These are phyloP conservation scores for Paramarasmius palmivorus DNA, from an alignment of 1,284 basidiomycete species.

Conservation along the genomic window DNA sequence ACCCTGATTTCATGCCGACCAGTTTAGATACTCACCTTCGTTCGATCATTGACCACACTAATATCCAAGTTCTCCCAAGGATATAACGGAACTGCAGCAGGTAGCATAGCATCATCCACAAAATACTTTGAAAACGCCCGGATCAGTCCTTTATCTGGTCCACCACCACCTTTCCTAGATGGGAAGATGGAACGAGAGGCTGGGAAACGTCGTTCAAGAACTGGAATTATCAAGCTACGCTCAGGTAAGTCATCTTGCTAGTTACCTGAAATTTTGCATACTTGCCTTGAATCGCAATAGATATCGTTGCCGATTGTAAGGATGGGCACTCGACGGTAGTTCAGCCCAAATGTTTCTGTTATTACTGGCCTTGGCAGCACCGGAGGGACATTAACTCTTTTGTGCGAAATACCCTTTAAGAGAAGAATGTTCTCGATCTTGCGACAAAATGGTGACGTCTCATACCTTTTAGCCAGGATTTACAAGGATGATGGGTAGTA, in stretches of 20 bases:
- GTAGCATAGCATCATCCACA: constrained; percentile 43
- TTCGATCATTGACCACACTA: constrained; percentile 49
- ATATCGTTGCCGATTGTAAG: constrained; percentile 59
- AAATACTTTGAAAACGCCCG: constrained; percentile 48
- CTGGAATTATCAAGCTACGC: constrained; percentile 42
- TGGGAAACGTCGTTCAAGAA: constrained; percentile 53
- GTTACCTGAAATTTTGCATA: neutral
- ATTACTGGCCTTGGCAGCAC: constrained; percentile 55
- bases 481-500: no score
- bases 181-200: constrained; percentile 55
- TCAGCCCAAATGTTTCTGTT: constrained; percentile 47
- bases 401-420: constrained; percentile 49
- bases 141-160: constrained; percentile 43
- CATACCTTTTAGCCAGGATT: constrained; percentile 36
- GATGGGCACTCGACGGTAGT: constrained; percentile 57
- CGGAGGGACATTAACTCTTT: constrained; percentile 45
- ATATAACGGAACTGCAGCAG: constrained; percentile 35
- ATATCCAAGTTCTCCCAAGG: constrained; percentile 48
- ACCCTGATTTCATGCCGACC: no score
- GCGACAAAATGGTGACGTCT: constrained; percentile 49
- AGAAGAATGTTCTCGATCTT: constrained; percentile 53
- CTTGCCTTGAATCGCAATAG: constrained; percentile 48
- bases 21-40: constrained; percentile 34
- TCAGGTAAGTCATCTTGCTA: neutral
- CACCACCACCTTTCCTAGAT: constrained; percentile 36